These are phyloP conservation scores for Globisporangium megalacanthum DNA, from an alignment of 352 stramenopile genomes.

Conservation along the genomic window DNA sequence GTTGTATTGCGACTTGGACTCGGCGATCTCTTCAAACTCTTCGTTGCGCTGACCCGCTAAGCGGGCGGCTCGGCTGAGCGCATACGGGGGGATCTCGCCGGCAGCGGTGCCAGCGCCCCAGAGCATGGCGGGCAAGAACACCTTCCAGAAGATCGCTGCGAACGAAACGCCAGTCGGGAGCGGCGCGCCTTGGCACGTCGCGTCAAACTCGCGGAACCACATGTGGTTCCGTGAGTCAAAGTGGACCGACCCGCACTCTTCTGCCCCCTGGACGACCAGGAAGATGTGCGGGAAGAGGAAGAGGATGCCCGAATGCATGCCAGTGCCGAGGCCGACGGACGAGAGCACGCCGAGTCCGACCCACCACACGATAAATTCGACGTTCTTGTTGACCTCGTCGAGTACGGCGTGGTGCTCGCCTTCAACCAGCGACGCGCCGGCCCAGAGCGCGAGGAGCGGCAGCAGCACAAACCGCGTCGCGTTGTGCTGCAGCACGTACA, in stretches of 20 bases:
- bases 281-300: constrained; percentile 96
- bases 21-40: constrained; percentile 86
- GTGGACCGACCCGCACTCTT: constrained; percentile 83
- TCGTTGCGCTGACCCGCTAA: constrained; percentile 83
- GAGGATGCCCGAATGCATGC: constrained; percentile 93
- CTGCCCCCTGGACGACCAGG: constrained; percentile 82
- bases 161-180: constrained; percentile 64
- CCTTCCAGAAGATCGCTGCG: constrained; percentile 85
- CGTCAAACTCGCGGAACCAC: constrained; percentile 87
- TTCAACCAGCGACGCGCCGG: constrained; percentile 52
- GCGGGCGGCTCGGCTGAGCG: constrained; percentile 82
- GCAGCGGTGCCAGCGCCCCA: constrained; percentile 92
- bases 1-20: constrained; percentile 82
- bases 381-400: constrained; percentile 77
- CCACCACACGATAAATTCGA: constrained; percentile 92
- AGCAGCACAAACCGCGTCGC: constrained; percentile 76
- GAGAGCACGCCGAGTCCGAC: constrained; percentile 91
- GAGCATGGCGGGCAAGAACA: constrained; percentile 87
- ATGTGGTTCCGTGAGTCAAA: constrained; percentile 88
- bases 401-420: constrained; percentile 71
- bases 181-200: constrained; percentile 46
- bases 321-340: constrained; percentile 91
- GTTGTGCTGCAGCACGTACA: constrained; percentile 61
- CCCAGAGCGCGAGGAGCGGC: constrained; percentile 63
- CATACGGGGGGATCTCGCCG: constrained; percentile 93